These are phyloP conservation scores for Torulaspora franciscae DNA, from an alignment of 805 yeast genomes.

Conservation along the genomic window DNA sequence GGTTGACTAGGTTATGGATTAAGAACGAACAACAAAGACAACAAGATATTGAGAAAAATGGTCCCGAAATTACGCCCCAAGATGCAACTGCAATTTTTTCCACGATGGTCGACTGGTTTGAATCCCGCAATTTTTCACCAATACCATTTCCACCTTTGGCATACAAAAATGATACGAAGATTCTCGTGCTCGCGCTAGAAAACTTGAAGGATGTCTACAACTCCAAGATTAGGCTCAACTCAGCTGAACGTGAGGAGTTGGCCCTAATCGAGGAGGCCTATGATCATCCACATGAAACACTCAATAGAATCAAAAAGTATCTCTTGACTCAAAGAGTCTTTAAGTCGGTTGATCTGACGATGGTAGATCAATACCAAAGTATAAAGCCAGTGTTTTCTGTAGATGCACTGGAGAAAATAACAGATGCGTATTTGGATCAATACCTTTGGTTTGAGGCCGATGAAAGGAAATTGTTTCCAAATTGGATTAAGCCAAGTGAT, in stretches of 20 bases:
- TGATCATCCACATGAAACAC: constrained; percentile 92
- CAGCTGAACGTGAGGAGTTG: constrained; percentile 85
- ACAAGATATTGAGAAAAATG: constrained; percentile 68
- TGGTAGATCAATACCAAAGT: constrained; percentile 87
- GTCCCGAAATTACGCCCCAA: constrained; percentile 79
- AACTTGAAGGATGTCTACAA: constrained; percentile 75
- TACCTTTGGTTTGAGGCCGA: constrained; percentile 96
- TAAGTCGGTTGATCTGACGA: constrained; percentile 78
- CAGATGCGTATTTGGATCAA: constrained; percentile 94
- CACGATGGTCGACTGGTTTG: constrained; percentile 89
- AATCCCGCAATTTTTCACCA: constrained; percentile 73
- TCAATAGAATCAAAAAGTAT: constrained; percentile 76
- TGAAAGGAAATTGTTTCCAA: constrained; percentile 79
- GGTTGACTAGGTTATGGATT: constrained; percentile 87
- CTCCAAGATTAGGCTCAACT: constrained; percentile 70
- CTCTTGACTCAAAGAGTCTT: constrained; percentile 85
- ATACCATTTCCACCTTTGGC: constrained; percentile 91
- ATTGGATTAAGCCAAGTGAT: constrained; percentile 95
- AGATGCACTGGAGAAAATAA: constrained; percentile 90
- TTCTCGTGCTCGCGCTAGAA: constrained; percentile 84
- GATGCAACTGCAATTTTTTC: constrained; percentile 86
- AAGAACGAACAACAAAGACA: constrained; percentile 90
- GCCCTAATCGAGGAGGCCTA: constrained; percentile 94
- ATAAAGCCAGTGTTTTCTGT: constrained; percentile 80
- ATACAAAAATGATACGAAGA: constrained; percentile 89